Evolutionary conservation across 257 asterid genomes (phyloP).

Genomic region (Parsonsia alboflavescens): DNA sequence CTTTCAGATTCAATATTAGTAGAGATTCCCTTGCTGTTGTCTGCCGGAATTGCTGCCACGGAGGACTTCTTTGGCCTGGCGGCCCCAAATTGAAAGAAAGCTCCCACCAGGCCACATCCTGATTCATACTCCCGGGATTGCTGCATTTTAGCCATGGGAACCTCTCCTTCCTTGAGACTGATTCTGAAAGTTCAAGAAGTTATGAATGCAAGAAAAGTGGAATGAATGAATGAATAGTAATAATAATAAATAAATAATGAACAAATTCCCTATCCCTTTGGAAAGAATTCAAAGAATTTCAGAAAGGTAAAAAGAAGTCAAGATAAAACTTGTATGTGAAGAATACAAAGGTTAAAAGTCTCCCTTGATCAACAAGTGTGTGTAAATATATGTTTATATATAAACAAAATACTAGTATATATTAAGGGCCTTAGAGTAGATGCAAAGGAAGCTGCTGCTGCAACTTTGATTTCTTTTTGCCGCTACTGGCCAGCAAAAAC

Average conservation of each 20-base stretch:
- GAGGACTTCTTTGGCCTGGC: slow-evolving; percentile 28
- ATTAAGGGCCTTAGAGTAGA: slow-evolving; percentile 30
- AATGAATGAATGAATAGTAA: neutral
- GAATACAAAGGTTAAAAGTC: slow-evolving; percentile 33
- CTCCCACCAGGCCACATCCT: slow-evolving; percentile 52
- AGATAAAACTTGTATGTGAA: slow-evolving; percentile 37
- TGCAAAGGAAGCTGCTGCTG: slow-evolving; percentile 44
- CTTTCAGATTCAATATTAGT: slow-evolving; percentile 2
- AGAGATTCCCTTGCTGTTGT: neutral
- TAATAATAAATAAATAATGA: neutral
- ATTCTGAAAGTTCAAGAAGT: neutral
- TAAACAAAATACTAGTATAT: neutral
- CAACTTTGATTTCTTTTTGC: slow-evolving; percentile 30
- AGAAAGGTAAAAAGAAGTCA: slow-evolving; percentile 18
- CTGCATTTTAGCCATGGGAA: slow-evolving; percentile 34
- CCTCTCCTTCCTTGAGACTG: neutral
- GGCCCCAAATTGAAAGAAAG: slow-evolving; percentile 28
- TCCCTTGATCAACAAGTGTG: neutral
- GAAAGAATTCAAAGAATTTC: slow-evolving; percentile 1
- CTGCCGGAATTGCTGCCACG: slow-evolving; percentile 14
- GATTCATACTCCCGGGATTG: slow-evolving; percentile 25
- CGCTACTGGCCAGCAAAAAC: slow-evolving; percentile 8
- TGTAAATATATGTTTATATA: slow-evolving; percentile 22
- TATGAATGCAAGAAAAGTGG: neutral
- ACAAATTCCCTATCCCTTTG: neutral